A percentile compares a stretch with the other conserved stretches of the same genome.
phyloP scores from a whole-genome alignment of 2,329 filamentous ascomycete species.

The Canariomyces notabilis region DNA sequence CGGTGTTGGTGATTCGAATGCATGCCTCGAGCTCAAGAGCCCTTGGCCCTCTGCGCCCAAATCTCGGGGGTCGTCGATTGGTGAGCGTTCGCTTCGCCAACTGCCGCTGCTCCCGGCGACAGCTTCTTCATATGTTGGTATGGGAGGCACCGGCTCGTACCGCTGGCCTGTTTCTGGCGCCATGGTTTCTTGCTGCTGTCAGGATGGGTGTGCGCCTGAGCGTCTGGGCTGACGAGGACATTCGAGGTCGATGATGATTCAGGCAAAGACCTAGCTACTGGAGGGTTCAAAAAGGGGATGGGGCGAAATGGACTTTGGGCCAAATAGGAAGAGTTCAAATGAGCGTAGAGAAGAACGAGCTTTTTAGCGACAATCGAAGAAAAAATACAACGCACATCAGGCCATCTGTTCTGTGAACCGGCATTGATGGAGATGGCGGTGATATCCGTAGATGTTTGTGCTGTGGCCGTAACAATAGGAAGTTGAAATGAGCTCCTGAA shows the following conservation, averaged over 20 bases:
- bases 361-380: slow-evolving; percentile 7
- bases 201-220: background rate
- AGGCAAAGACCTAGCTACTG: too few species aligned
- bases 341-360: background rate
- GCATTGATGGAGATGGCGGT: slow-evolving; percentile 5
- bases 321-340: background rate
- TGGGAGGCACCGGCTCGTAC: slow-evolving; percentile 64
- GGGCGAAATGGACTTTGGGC: background rate
- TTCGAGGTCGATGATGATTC: background rate
- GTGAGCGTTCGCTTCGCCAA: slow-evolving; percentile 37
- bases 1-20: slow-evolving; percentile 33
- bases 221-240: background rate
- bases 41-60: slow-evolving; percentile 73
- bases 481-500: slow-evolving; percentile 10
- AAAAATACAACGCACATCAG: slow-evolving; percentile 6
- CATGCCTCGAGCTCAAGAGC: slow-evolving; percentile 55
- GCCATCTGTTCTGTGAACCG: slow-evolving; percentile 5
- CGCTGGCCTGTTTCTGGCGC: slow-evolving; percentile 37
- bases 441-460: background rate
- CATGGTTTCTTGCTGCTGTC: slow-evolving; percentile 6
- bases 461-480: background rate
- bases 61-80: slow-evolving; percentile 56
- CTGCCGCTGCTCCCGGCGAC: slow-evolving; percentile 53
- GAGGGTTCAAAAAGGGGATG: background rate
- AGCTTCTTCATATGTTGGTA: slow-evolving; percentile 81